Conservation (phyloP, 108 stramenopile species). For the Skeletonema menzelii region DNA sequence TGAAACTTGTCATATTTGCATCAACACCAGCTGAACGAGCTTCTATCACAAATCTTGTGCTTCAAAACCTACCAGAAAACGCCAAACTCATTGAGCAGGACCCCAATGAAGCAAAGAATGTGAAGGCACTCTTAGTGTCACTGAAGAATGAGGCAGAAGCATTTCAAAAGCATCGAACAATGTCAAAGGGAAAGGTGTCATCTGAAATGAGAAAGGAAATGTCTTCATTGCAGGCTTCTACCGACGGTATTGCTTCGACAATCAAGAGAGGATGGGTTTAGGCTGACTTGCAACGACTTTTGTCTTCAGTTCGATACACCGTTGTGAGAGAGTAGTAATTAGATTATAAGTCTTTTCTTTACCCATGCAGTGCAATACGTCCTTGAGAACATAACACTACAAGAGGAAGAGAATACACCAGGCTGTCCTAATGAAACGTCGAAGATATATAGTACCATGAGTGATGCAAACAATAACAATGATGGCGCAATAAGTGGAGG, state of each 20-base stretch:
- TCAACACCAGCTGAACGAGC: conserved; percentile 42
- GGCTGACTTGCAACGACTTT: not conserved
- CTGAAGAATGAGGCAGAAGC: conserved; percentile 30
- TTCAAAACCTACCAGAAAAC: conserved; percentile 31
- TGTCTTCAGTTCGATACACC: no score
- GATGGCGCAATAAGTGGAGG: not conserved
- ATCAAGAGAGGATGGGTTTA: conserved; percentile 37
- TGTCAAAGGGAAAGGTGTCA: not conserved
- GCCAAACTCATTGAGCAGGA: conserved; percentile 30
- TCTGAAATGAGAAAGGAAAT: conserved; percentile 18
- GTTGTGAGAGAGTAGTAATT: no score
- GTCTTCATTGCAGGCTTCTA: conserved; percentile 13
- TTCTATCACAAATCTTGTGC: conserved; percentile 33
- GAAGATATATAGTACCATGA: not conserved
- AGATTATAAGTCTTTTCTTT: no score
- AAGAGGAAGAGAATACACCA: no score
- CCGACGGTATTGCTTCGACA: conserved; percentile 37
- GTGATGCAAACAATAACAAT: not conserved
- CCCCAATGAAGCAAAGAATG: conserved; percentile 21
- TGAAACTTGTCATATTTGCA: conserved; percentile 42
- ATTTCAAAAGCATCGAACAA: conserved; percentile 15
- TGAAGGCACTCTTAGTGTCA: conserved; percentile 19
- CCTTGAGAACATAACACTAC: no score
- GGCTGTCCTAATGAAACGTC: no score
- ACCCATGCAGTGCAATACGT: no score